These are phyloP conservation scores for Metschnikowia cerradonensis DNA, from an alignment of 805 yeast species.

Conservation along the genomic window DNA sequence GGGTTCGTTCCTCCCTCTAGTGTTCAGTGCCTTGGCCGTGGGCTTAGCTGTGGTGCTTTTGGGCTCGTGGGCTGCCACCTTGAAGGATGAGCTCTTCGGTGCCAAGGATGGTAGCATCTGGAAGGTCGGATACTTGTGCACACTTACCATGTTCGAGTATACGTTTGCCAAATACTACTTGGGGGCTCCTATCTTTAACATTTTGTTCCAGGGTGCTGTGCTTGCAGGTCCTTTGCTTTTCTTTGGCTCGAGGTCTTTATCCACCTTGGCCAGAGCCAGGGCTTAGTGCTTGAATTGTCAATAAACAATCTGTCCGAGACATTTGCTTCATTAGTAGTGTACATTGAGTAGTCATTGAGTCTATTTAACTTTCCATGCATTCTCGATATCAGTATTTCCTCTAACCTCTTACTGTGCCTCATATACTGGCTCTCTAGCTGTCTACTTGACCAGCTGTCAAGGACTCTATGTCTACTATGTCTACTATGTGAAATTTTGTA, in stretches of 20 bases:
- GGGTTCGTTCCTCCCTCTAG: slow-evolving; percentile 46
- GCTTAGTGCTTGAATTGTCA: slow-evolving; percentile 11
- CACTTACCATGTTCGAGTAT: slow-evolving; percentile 49
- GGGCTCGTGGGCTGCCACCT: slow-evolving; percentile 37
- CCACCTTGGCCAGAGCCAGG: slow-evolving; percentile 38
- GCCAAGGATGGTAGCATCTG: slow-evolving; percentile 21
- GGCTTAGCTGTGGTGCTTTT: slow-evolving; percentile 42
- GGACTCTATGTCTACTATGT: too few species aligned
- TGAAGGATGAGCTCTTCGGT: slow-evolving; percentile 28
- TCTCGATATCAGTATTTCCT: too few species aligned
- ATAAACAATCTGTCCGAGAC: too few species aligned
- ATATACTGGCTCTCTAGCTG: too few species aligned
- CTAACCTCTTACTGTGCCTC: too few species aligned
- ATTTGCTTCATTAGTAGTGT: too few species aligned
- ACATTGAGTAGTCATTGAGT: too few species aligned
- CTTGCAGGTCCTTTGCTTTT: slow-evolving; percentile 53
- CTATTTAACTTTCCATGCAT: too few species aligned
- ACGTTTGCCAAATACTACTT: slow-evolving; percentile 56
- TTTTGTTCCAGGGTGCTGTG: slow-evolving; percentile 45
- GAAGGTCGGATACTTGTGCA: slow-evolving; percentile 42
- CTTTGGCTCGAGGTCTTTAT: slow-evolving; percentile 64
- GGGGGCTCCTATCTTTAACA: slow-evolving; percentile 56
- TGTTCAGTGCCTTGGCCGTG: slow-evolving; percentile 45
- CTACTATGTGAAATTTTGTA: too few species aligned
- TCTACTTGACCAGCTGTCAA: too few species aligned